phyloP scores from a whole-genome alignment of 768 basidiomycete species.

The Lactarius psammicola region DNA sequence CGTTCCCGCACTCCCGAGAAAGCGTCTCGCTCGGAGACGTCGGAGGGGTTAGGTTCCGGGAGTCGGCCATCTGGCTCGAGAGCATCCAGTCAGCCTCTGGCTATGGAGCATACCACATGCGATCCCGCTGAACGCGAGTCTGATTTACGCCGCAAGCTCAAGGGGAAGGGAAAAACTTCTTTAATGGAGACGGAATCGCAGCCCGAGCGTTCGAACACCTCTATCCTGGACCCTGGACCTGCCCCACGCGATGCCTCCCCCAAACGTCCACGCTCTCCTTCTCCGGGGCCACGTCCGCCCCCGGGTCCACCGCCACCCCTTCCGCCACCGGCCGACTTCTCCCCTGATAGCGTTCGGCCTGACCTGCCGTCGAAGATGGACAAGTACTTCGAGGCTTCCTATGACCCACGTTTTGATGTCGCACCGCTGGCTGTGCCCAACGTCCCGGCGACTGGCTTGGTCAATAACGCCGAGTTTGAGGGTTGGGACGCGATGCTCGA shows the following conservation, averaged over 20 bases:
- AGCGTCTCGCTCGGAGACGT: constrained; percentile 32
- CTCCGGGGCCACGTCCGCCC: constrained; percentile 19
- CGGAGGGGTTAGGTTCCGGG: constrained; percentile 7
- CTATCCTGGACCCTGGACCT: constrained; percentile 1
- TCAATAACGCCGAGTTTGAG: constrained; percentile 75
- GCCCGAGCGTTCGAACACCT: constrained; percentile 3
- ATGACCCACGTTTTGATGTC: constrained; percentile 91
- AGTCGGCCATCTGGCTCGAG: constrained; percentile 15
- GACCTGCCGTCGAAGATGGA: constrained; percentile 93
- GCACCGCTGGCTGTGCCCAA: constrained; percentile 61
- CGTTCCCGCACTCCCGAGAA: constrained; percentile 31
- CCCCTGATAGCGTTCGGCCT: constrained; percentile 43
- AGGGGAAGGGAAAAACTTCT: constrained; percentile 30
- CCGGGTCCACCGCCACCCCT: constrained; percentile 43
- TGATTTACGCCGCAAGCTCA: constrained; percentile 38
- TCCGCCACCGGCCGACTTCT: constrained; percentile 45
- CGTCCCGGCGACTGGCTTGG: constrained; percentile 72
- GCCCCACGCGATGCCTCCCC: constrained; percentile 7
- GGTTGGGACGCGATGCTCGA: constrained; percentile 97
- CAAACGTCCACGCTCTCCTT: constrained; percentile 10
- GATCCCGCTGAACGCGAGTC: constrained; percentile 34
- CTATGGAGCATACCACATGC: constrained; percentile 31
- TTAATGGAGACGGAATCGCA: not conserved
- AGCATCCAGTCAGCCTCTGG: constrained; percentile 21
- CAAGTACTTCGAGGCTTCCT: constrained; percentile 87